phyloP scores from a whole-genome alignment of 1,284 basidiomycete genomes.

The Golubevia pallescens region DNA sequence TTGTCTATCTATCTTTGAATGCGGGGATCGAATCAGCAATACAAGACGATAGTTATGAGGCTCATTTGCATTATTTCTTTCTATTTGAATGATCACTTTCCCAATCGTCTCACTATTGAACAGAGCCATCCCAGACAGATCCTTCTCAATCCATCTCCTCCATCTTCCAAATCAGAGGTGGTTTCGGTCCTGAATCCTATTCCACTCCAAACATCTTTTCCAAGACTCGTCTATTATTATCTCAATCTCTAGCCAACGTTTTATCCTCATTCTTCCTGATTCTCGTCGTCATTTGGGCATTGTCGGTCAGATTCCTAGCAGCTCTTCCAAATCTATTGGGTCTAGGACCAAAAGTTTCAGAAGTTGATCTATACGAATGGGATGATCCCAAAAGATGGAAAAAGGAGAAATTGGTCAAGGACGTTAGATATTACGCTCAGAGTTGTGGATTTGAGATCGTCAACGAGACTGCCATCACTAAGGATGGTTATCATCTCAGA shows the following conservation, averaged over 20 bases:
- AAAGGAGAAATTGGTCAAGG: constrained; percentile 53
- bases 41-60: too few species aligned
- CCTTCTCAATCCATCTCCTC: not conserved
- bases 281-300: constrained; percentile 46
- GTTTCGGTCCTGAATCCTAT: constrained; percentile 41
- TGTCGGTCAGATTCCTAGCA: constrained; percentile 34
- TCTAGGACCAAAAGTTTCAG: constrained; percentile 12
- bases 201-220: constrained; percentile 36
- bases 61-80: too few species aligned
- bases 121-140: not conserved
- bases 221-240: constrained; percentile 25
- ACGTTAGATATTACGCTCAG: constrained; percentile 55
- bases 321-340: constrained; percentile 23
- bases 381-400: constrained; percentile 49
- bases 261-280: constrained; percentile 54
- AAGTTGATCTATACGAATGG: too few species aligned
- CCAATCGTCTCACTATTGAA: too few species aligned
- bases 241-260: constrained; percentile 38
- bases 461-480: constrained; percentile 53
- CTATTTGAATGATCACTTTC: too few species aligned
- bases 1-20: too few species aligned
- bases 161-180: constrained; percentile 34
- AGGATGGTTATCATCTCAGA: constrained; percentile 56
- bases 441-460: constrained; percentile 56
- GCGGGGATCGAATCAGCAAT: too few species aligned